These are phyloP conservation scores for Aspergillus persii DNA, from an alignment of 2,329 filamentous ascomycete species.

Conservation along the genomic window DNA sequence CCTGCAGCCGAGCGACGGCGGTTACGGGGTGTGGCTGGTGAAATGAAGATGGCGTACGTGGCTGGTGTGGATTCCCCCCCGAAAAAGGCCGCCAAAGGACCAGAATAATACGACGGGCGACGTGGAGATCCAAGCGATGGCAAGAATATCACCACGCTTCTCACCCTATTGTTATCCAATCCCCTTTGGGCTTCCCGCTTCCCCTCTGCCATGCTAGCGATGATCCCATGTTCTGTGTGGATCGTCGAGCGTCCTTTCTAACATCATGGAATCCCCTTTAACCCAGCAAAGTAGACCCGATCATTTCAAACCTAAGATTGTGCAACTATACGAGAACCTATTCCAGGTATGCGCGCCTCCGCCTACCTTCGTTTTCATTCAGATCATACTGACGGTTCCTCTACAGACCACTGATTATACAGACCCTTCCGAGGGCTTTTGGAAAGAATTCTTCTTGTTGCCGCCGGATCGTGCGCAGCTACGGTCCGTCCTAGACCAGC, in stretches of 20 bases:
- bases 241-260: slow-evolving; percentile 15
- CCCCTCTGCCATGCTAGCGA: slow-evolving; percentile 18
- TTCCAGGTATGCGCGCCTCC: slow-evolving; percentile 55
- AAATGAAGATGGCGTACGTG: slow-evolving; percentile 5
- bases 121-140: slow-evolving; percentile 4
- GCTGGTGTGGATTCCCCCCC: slow-evolving; percentile 12
- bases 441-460: slow-evolving; percentile 92
- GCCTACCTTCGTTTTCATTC: not conserved
- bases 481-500: slow-evolving; percentile 64
- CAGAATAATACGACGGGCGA: slow-evolving; percentile 8
- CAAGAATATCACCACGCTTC: slow-evolving; percentile 1
- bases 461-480: slow-evolving; percentile 72
- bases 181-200: not conserved
- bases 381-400: slow-evolving; percentile 10
- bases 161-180: not conserved
- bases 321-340: slow-evolving; percentile 80
- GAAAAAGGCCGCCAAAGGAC: slow-evolving; percentile 15
- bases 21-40: slow-evolving; percentile 2
- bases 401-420: slow-evolving; percentile 61
- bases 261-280: slow-evolving; percentile 83
- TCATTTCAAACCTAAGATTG: slow-evolving; percentile 90
- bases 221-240: slow-evolving; percentile 17
- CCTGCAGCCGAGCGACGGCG: not conserved
- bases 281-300: slow-evolving; percentile 89
- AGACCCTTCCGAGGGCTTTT: slow-evolving; percentile 84